Evolutionary conservation across 306 rosid species (phyloP).

Genomic region (Prunus kanzakura): DNA sequence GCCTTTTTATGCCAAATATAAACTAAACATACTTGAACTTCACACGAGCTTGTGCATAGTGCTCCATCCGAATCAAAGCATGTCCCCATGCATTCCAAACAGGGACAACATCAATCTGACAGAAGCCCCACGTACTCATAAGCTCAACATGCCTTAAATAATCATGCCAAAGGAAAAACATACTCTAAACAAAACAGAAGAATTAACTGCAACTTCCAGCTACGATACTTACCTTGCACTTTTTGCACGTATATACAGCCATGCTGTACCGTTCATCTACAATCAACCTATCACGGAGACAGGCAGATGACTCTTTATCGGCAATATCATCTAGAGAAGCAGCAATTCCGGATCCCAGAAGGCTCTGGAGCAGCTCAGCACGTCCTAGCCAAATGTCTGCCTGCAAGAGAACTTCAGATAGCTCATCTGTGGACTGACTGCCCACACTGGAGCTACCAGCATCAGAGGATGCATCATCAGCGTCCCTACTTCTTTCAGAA

Average conservation of each 20-base stretch:
- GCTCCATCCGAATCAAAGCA: constrained; percentile 97
- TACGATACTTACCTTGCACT: constrained; percentile 78
- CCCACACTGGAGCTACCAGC: constrained; percentile 97
- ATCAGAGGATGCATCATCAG: constrained; percentile 89
- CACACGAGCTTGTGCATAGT: constrained; percentile 93
- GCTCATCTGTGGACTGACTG: constrained; percentile 86
- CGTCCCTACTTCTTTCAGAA: constrained; percentile 79
- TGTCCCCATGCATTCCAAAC: constrained; percentile 99
- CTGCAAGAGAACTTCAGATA: constrained; percentile 73
- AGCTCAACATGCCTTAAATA: constrained; percentile 14
- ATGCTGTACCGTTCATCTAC: constrained; percentile 89
- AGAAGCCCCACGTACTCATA: constrained; percentile 25
- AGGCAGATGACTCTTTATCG: constrained; percentile 85
- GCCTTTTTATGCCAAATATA: constrained; percentile 10
- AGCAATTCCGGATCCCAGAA: constrained; percentile 94
- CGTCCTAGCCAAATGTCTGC: constrained; percentile 85
- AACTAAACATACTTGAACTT: constrained; percentile 74
- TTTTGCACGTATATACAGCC: constrained; percentile 95
- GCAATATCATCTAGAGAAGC: constrained; percentile 95
- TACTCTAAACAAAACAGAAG: constrained; percentile 22
- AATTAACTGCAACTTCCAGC: constrained; percentile 13
- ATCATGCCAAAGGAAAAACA: not conserved
- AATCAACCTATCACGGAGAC: constrained; percentile 89
- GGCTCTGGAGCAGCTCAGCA: constrained; percentile 96
- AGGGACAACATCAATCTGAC: constrained; percentile 93